Evolutionary conservation across 441 rosid species (phyloP), one percentile per base, ranked within the genome.

Genomic region (Pelargonium citronellum): DNA sequence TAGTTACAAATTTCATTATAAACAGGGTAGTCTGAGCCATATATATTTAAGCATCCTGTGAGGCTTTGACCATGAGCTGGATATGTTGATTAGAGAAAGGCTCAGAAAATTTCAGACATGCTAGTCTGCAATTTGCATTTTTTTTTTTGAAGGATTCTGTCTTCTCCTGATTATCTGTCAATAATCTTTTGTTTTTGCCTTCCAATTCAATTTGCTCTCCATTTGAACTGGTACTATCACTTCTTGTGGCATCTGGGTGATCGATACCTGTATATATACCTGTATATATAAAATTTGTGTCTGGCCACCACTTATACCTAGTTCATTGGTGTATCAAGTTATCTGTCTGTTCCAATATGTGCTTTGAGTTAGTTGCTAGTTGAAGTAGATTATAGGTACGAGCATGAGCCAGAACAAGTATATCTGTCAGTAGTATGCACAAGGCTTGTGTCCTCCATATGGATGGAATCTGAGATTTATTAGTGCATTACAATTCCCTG

Each of bases 361-460:
- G 64, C 64, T 34, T 22, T 12, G 22, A 24, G 37, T 24, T 22
- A n/a, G 39, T 5, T 24, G 64, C 64, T 61, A 11, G 15, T 61
- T 24, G 37, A 61, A 15, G 64, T 61, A 61, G 64, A 61, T 61
- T 10, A 24, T 61, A 4, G 64, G 6, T 61, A 61, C 39, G 37
- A 39, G 43, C 43, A 46, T 46, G 51, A 46, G n/a, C 51, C 51
- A 46, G 13, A 46, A 5, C 51, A 46, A 39, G 43, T 39, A 39
- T 46, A 10, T 30, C 19, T 5, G 27, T 57, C 63, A 17, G 63
- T 57, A 57, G 63, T 19, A 19, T 19, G 27, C 19, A 17, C 19
- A 30, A 19, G 24, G 27, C 27, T 57, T 19, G 63, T 57, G 5
- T 57, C 9, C 63, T 57, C 61, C 19, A 7, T 57, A 19, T 57